phyloP scores from a whole-genome alignment of 495 filamentous ascomycete genomes.

The Entonaema liquescens region DNA sequence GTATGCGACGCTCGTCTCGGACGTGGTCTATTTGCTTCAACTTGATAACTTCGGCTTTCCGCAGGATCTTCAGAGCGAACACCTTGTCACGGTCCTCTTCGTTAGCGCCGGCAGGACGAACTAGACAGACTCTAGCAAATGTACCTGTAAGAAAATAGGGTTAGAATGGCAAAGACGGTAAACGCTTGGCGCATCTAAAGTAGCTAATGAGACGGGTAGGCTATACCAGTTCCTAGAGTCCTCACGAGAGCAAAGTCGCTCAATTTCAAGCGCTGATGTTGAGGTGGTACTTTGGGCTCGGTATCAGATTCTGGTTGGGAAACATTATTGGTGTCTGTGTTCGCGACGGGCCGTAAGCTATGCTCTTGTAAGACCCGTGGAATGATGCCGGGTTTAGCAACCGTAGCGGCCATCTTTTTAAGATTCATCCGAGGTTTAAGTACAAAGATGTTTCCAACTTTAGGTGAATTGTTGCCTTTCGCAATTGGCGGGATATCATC shows the following conservation, averaged over 20 bases:
- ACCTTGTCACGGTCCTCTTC: slow-evolving; percentile 71
- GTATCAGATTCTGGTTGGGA: slow-evolving; percentile 27
- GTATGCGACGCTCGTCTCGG: slow-evolving; percentile 87
- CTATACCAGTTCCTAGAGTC: slow-evolving; percentile 86
- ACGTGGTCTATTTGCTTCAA: slow-evolving; percentile 98
- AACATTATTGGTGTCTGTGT: slow-evolving; percentile 17
- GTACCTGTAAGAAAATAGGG: slow-evolving; percentile 69
- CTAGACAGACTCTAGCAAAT: slow-evolving; percentile 94
- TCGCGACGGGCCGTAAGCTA: slow-evolving; percentile 16
- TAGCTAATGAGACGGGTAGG: slow-evolving; percentile 6
- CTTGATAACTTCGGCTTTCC: slow-evolving; percentile 86
- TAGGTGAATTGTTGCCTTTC: slow-evolving; percentile 16
- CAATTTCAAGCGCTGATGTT: slow-evolving; percentile 53
- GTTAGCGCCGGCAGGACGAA: slow-evolving; percentile 65
- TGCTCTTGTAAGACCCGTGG: slow-evolving; percentile 39
- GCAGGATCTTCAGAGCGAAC: slow-evolving; percentile 91
- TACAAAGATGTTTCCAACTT: neutral
- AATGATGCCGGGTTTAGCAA: slow-evolving; percentile 40
- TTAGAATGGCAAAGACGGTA: slow-evolving; percentile 20
- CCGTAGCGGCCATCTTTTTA: slow-evolving; percentile 46
- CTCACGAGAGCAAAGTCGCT: slow-evolving; percentile 86
- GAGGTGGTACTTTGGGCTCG: slow-evolving; percentile 45
- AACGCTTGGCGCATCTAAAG: slow-evolving; percentile 11
- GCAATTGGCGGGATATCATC: slow-evolving; percentile 29
- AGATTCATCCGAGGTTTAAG: slow-evolving; percentile 37